Evolutionary conservation across 148 eudicot genomes (phyloP).

Genomic region (Polygonum maritimum): DNA sequence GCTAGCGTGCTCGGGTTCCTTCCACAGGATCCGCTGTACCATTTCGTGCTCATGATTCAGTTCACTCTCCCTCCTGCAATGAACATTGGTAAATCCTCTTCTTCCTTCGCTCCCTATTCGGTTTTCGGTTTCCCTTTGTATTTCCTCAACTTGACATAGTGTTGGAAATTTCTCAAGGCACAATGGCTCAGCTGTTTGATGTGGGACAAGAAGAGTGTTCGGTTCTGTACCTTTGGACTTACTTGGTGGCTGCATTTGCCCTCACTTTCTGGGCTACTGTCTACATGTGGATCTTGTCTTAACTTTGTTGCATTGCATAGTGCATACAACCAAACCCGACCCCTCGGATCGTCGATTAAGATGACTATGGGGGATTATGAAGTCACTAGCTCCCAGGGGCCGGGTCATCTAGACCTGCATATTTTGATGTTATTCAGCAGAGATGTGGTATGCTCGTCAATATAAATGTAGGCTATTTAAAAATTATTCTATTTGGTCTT

Average conservation of each 20-base stretch:
- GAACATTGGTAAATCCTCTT: conserved; percentile 37
- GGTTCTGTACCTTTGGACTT: conserved; percentile 52
- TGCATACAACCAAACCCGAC: too few species aligned
- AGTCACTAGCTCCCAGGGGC: not conserved
- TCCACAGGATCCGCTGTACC: conserved; percentile 65
- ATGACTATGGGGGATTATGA: not conserved
- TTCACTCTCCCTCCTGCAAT: conserved; percentile 85
- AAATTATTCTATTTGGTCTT: not conserved
- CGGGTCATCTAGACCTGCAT: not conserved
- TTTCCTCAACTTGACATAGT: too few species aligned
- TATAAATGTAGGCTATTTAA: not conserved
- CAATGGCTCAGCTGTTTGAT: conserved; percentile 46
- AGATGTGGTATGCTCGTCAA: not conserved
- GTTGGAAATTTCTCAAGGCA: conserved; percentile 20
- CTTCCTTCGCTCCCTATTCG: too few species aligned
- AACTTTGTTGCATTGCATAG: not conserved
- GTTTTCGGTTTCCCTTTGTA: too few species aligned
- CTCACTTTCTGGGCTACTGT: conserved; percentile 54
- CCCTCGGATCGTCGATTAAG: not conserved
- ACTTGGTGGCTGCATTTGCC: conserved; percentile 39
- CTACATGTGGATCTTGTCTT: conserved; percentile 54
- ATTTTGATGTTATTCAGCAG: not conserved
- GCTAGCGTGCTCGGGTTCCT: conserved; percentile 58
- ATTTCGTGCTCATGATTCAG: conserved; percentile 68
- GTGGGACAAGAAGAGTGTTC: conserved; percentile 62